Conservation (phyloP, 2,329 filamentous ascomycete species). For the Claviceps spartinae region DNA sequence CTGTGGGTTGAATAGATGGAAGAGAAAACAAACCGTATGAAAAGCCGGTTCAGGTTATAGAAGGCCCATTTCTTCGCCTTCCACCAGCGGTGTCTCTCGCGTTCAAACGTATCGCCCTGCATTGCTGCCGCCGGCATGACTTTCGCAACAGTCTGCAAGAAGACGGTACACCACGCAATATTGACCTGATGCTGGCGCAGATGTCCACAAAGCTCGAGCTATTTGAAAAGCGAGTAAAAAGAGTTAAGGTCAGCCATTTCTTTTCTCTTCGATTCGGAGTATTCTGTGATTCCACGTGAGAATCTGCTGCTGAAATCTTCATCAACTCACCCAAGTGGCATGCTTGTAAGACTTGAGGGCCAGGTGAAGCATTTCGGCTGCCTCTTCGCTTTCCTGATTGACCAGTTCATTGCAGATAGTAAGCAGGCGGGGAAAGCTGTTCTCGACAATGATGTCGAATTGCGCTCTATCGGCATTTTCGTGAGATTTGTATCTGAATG, state of each 20-base stretch:
- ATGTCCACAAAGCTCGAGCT: conserved; percentile 75
- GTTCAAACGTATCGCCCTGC: conserved; percentile 70
- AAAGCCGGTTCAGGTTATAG: conserved; percentile 91
- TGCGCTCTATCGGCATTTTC: conserved; percentile 66
- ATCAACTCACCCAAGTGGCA: conserved; percentile 64
- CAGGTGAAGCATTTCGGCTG: conserved; percentile 90
- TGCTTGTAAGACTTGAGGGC: conserved; percentile 97
- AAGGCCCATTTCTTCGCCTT: conserved; percentile 99
- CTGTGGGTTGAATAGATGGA: neutral
- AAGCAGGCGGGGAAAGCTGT: conserved; percentile 78
- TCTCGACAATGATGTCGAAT: conserved; percentile 88
- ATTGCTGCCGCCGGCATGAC: conserved; percentile 66
- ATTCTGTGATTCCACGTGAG: no score
- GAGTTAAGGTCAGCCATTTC: no score
- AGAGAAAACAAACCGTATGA: conserved; percentile 54
- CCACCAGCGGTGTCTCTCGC: conserved; percentile 96
- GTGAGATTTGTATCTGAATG: conserved; percentile 80
- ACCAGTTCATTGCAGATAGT: conserved; percentile 79
- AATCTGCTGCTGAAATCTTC: no score
- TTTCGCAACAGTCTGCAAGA: conserved; percentile 82
- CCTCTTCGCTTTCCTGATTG: conserved; percentile 83
- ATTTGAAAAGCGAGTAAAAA: conserved; percentile 5
- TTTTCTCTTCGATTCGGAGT: neutral
- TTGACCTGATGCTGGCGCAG: conserved; percentile 71
- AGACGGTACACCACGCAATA: conserved; percentile 91